Percentiles rank a stretch among this genome's conserved stretches.
These are phyloP conservation scores for Nothomitra cinnamomea DNA, from an alignment of 2,329 filamentous ascomycete genomes.

Conservation along the genomic window DNA sequence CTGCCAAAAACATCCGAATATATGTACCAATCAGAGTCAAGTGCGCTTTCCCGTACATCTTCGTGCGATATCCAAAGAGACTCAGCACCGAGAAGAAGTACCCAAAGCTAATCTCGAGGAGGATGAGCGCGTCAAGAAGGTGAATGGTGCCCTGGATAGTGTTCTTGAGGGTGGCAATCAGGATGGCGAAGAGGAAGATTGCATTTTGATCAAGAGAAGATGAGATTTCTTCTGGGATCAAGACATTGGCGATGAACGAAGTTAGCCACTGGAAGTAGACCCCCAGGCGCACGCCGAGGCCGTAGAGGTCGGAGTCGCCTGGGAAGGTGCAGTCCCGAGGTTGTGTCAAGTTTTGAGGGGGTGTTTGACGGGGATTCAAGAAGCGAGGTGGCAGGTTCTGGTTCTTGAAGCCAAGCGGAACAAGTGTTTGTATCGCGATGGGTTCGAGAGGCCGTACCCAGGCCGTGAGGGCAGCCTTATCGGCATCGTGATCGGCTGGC, in stretches of 20 bases:
- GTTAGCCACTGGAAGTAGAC: conserved; percentile 19
- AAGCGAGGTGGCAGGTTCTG: too few relatives aligned
- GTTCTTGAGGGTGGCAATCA: conserved; percentile 16
- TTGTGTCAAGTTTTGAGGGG: too few relatives aligned
- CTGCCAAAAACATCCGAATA: conserved; percentile 12
- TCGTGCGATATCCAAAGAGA: conserved; percentile 17
- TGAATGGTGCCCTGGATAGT: conserved; percentile 8
- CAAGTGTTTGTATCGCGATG: too few relatives aligned
- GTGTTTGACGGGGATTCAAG: too few relatives aligned
- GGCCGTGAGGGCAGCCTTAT: too few relatives aligned
- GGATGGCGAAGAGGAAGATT: conserved; percentile 19
- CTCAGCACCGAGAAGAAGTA: conserved; percentile 16
- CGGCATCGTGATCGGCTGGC: too few relatives aligned
- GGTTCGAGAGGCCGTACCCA: too few relatives aligned
- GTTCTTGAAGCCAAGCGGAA: too few relatives aligned
- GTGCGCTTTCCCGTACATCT: conserved; percentile 12
- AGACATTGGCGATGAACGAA: conserved; percentile 15
- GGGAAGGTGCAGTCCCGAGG: conserved; percentile 11
- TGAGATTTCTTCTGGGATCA: conserved; percentile 14
- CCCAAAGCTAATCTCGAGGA: conserved; percentile 18
- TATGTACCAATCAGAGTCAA: conserved; percentile 14
- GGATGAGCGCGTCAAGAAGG: conserved; percentile 15
- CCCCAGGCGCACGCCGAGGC: conserved; percentile 19
- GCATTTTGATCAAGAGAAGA: conserved; percentile 15
- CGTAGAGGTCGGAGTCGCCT: conserved; percentile 18